phyloP scores from a whole-genome alignment of 2,329 filamentous ascomycete genomes.

The Juglanconis sp. region DNA sequence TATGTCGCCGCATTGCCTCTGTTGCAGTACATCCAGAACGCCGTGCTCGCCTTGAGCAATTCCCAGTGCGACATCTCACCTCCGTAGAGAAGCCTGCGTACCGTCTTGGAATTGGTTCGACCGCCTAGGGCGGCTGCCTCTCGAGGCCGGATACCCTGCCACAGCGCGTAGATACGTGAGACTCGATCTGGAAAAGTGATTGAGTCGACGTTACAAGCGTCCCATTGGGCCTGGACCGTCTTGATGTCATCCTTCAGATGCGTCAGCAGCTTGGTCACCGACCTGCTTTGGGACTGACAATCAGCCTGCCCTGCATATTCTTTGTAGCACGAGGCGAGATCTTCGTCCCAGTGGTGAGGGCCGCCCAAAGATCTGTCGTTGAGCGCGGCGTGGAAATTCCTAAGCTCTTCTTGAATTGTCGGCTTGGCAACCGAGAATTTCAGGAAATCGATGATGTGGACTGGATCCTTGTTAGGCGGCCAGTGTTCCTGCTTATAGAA shows the following conservation, averaged over 20 bases:
- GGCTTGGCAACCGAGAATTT: slow-evolving; percentile 51
- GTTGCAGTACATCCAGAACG: slow-evolving; percentile 38
- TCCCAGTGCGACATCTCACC: slow-evolving; percentile 40
- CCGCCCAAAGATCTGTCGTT: slow-evolving; percentile 11
- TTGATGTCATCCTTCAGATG: slow-evolving; percentile 34
- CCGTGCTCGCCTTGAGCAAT: slow-evolving; percentile 47
- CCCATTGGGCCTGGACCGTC: slow-evolving; percentile 31
- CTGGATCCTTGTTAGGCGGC: slow-evolving; percentile 20
- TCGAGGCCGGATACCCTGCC: slow-evolving; percentile 39
- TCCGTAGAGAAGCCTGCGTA: slow-evolving; percentile 27
- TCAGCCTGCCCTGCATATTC: not conserved
- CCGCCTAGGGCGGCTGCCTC: slow-evolving; percentile 15
- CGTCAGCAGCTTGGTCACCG: slow-evolving; percentile 30
- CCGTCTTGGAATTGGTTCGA: slow-evolving; percentile 23
- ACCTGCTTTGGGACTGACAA: slow-evolving; percentile 20
- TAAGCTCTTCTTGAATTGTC: slow-evolving; percentile 36
- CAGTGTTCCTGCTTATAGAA: slow-evolving; percentile 41
- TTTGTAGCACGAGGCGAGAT: slow-evolving; percentile 31
- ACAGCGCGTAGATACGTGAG: slow-evolving; percentile 36
- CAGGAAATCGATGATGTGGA: slow-evolving; percentile 61
- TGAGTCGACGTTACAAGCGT: slow-evolving; percentile 14
- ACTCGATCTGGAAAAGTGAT: slow-evolving; percentile 26
- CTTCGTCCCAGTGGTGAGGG: slow-evolving; percentile 33
- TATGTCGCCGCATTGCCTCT: slow-evolving; percentile 12
- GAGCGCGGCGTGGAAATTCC: slow-evolving; percentile 29